Base-by-base conservation (phyloP, 2,329 filamentous ascomycete genomes). In the Aspergillus sp. region DNA sequence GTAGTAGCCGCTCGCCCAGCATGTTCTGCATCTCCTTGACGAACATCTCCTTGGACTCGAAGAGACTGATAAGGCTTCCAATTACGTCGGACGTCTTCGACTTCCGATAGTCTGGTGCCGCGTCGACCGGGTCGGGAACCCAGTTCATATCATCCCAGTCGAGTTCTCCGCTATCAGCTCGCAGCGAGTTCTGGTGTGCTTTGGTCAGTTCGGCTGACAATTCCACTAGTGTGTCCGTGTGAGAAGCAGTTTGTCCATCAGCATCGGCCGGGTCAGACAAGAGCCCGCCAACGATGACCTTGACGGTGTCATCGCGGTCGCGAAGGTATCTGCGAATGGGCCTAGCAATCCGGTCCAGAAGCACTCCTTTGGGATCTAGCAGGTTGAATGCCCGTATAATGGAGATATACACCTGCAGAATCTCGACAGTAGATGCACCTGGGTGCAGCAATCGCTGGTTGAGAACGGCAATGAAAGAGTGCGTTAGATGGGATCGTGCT, bases 111-210 rank as follows among this genome's bases (percentile, higher is more conserved):
- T 97, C 91, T 51, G 92, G 90, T 8, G 92, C 92, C 1, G 95
- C 95, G 72, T 99, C 95, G 41, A 96, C 88, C 0, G 95, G 95
- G 69, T 96, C 91, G 1, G 95, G 95, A 38, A 92, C 83, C 95
- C 95, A 99, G 8, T 88, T 86, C 88, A 96, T 90, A 74, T 99
- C 93, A 70, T 92, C 85, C 89, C 91, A 98, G 74, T 96, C 91
- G 15, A 95, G 82, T 55, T 91, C 90, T 59, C 89, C 87, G 23
- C 71, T 70, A n/a, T 83, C 80, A 39, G 81, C 76, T 61, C 67
- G 73, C 52, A 68, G 77, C 66, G 64, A 83, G 72, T 68, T 81
- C 66, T 66, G 73, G 54, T 73, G 77, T 41, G 74, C 73, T 61
- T 70, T 75, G 56, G 65, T 71, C 61, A 88, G 79, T 60, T 86